A percentile compares a stretch with the other conserved stretches of the same genome.
phyloP scores from a whole-genome alignment of 495 filamentous ascomycete genomes.

The Pseudoneurospora amorphoporcata region DNA sequence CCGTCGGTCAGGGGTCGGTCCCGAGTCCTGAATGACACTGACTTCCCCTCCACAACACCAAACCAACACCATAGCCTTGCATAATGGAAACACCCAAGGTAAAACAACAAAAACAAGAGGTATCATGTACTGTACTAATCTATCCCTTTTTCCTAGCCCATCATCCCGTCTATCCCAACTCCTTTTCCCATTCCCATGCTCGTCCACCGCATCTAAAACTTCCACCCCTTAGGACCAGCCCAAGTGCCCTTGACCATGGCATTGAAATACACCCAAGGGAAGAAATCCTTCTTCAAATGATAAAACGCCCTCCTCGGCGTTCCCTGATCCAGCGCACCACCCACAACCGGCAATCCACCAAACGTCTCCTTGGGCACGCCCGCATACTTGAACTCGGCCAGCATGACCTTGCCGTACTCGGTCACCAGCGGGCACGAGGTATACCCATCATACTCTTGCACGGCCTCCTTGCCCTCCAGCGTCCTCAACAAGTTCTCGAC shows the following conservation, averaged over 20 bases:
- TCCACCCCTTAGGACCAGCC: conserved; percentile 49
- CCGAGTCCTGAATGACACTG: no score
- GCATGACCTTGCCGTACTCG: conserved; percentile 55
- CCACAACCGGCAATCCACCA: conserved; percentile 13
- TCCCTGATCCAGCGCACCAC: conserved; percentile 49
- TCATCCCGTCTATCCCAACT: neutral
- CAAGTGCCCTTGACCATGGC: conserved; percentile 53
- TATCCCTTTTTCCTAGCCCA: neutral
- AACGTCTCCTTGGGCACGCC: conserved; percentile 63
- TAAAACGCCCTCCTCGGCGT: conserved; percentile 47
- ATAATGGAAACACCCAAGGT: neutral
- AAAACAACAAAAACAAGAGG: neutral
- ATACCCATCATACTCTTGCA: conserved; percentile 53
- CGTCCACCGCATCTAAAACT: neutral
- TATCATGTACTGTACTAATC: neutral
- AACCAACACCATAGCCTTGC: neutral
- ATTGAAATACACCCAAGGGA: conserved; percentile 54
- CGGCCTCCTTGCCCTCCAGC: conserved; percentile 44
- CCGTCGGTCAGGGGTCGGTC: no score
- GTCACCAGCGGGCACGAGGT: conserved; percentile 59
- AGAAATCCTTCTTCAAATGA: conserved; percentile 62
- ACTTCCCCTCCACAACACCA: neutral
- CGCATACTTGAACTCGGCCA: conserved; percentile 67
- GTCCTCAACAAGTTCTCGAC: conserved; percentile 43
- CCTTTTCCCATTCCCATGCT: neutral